Percentiles rank a stretch among this genome's conserved stretches.
Evolutionary conservation across 1,284 basidiomycete genomes (phyloP).

Genomic region (Crucibulum cyathiforme): DNA sequence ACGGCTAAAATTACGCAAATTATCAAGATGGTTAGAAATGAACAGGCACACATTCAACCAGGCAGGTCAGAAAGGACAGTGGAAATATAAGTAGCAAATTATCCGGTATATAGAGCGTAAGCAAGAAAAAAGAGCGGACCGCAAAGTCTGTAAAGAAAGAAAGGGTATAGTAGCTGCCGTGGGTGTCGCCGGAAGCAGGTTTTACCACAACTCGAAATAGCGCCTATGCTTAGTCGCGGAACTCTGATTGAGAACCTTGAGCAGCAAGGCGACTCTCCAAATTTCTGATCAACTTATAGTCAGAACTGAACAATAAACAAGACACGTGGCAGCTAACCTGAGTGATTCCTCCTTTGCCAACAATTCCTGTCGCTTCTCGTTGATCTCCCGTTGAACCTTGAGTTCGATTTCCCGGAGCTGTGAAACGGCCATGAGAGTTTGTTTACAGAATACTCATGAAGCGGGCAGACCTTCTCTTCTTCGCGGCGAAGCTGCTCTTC

Average conservation of each 20-base stretch:
- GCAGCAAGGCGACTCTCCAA: constrained; percentile 90
- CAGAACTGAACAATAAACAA: neutral
- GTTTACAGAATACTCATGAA: neutral
- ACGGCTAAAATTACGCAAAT: no score
- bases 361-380: constrained; percentile 97
- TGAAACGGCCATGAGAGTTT: constrained; percentile 12
- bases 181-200: neutral
- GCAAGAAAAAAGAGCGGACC: constrained; percentile 17
- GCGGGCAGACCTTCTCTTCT: constrained; percentile 78
- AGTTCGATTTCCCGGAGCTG: constrained; percentile 97
- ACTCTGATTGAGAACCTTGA: constrained; percentile 75
- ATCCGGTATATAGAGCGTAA: constrained; percentile 34
- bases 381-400: constrained; percentile 98
- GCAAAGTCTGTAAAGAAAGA: constrained; percentile 14
- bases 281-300: constrained; percentile 57
- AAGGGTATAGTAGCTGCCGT: constrained; percentile 23
- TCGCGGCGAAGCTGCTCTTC: constrained; percentile 98
- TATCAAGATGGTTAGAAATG: no score
- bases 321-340: constrained; percentile 49
- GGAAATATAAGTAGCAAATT: constrained; percentile 23
- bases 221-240: constrained; percentile 51
- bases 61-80: neutral
- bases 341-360: constrained; percentile 92
- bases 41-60: neutral
- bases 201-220: constrained; percentile 1